Evolutionary conservation across 768 basidiomycete species (phyloP), one percentile per base, ranked within the genome.

Genomic region (Trametopsis cervina): DNA sequence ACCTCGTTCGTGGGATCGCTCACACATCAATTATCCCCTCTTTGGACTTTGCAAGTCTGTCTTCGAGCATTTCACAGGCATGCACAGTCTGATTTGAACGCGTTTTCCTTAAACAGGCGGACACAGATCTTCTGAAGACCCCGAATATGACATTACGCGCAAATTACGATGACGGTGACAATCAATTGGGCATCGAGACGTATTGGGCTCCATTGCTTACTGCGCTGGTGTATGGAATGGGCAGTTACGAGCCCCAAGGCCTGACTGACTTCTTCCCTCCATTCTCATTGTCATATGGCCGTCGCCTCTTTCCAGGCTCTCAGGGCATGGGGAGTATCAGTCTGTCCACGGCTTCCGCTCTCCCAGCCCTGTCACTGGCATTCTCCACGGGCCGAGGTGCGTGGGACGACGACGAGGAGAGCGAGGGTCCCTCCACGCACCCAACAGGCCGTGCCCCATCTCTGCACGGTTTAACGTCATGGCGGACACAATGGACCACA

Each of bases 11-110:
- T 21, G 87, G 85, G 29, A 88, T 88, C 2, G 63, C 93, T 41
- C 77, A 75, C 29, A 48, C 84, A 91, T 63, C 85, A 89, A 57
- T 80, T 79, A 58, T 87, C 86, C 23, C 85, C 87, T 12, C 76
- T 78, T 35, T 54, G 75, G 27, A 68, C 61, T 54, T 60, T 71
- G 20, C 67, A 73, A 60, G 70, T 70, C 5, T 2, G 59, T 42
- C 12, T 15, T n/a, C n/a, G 20, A 42, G 46, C 20, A 33, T 18
- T 54, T 29, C 52, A 52, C 26, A n/a, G 29, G 7, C 29, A 15
- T 15, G 15, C 29, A 33, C 7, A 33, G 29, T 15, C 15, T 18
- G 33, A 17, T 13, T n/a, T 22, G 12, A 23, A 63, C 64, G 9
- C 44, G 25, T 6, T 45, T 6, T 23, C 13, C 22, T 27, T 33